phyloP scores from a whole-genome alignment of 108 stramenopile species.

The Mediolabrus comicus region DNA sequence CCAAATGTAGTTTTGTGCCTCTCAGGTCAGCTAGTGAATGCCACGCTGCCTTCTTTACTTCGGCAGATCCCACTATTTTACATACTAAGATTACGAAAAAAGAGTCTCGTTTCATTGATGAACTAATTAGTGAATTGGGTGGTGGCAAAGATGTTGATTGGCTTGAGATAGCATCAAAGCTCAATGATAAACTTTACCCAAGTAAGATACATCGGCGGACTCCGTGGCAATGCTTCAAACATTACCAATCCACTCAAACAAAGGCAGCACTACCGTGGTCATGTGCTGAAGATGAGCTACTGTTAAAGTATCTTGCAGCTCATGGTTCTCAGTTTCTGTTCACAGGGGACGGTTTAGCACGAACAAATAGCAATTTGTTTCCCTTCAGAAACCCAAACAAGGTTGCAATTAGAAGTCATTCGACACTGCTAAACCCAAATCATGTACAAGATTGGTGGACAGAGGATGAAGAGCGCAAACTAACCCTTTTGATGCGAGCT shows the following conservation, averaged over 20 bases:
- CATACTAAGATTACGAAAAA: constrained; percentile 41
- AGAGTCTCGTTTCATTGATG: constrained; percentile 38
- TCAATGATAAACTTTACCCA: constrained; percentile 18
- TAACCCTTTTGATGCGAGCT: constrained; percentile 48
- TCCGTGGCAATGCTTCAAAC: constrained; percentile 52
- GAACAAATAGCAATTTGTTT: constrained; percentile 26
- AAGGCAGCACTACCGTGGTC: constrained; percentile 44
- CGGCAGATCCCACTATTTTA: constrained; percentile 16
- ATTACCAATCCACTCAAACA: constrained; percentile 39
- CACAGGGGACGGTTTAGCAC: constrained; percentile 25
- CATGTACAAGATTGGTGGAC: constrained; percentile 25
- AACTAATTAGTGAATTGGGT: constrained; percentile 10
- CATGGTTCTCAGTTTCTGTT: constrained; percentile 50
- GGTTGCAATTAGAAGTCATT: constrained; percentile 32
- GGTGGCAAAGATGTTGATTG: constrained; percentile 25
- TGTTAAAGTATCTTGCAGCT: constrained; percentile 61
- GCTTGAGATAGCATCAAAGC: constrained; percentile 26
- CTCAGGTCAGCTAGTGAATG: constrained; percentile 29
- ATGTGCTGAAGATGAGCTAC: constrained; percentile 57
- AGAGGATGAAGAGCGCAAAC: constrained; percentile 36
- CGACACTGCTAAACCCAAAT: constrained; percentile 57
- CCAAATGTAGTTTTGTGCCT: constrained; percentile 6
- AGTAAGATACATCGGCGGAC: constrained; percentile 13
- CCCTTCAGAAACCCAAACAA: constrained; percentile 29
- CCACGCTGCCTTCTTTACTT: constrained; percentile 22